These are phyloP conservation scores for Ramalina peruviana DNA, from an alignment of 495 filamentous ascomycete genomes.

Conservation along the genomic window DNA sequence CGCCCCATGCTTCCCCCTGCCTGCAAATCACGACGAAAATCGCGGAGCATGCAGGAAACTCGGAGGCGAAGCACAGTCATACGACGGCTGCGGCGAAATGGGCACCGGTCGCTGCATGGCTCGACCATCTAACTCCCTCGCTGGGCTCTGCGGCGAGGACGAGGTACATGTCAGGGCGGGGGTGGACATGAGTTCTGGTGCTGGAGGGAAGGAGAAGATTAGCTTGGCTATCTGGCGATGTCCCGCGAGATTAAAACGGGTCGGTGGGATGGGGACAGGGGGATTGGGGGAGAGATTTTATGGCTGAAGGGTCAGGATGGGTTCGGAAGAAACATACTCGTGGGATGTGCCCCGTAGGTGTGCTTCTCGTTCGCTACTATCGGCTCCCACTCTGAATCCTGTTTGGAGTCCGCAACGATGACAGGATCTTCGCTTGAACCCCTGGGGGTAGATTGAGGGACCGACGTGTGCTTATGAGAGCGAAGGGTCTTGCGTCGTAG, in stretches of 20 bases:
- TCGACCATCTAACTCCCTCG: not conserved
- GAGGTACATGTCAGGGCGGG: not conserved
- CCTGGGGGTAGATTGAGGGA: not conserved
- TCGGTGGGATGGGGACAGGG: not conserved
- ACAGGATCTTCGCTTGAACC: not conserved
- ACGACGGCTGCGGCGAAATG: not conserved
- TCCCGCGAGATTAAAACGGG: not conserved
- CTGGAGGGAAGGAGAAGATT: not conserved
- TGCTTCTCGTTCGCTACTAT: constrained; percentile 10
- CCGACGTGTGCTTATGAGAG: not conserved
- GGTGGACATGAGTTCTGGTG: not conserved
- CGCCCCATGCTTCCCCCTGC: no score
- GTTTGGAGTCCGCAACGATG: not conserved
- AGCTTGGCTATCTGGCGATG: not conserved
- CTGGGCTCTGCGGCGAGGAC: not conserved
- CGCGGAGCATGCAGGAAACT: no score
- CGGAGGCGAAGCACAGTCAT: not conserved
- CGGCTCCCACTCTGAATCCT: constrained; percentile 11
- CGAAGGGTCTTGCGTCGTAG: not conserved
- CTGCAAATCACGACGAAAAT: no score
- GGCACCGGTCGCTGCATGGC: not conserved
- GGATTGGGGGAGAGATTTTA: no score
- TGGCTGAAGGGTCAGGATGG: no score
- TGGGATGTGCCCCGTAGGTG: not conserved
- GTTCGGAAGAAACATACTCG: not conserved